Percentiles rank a stretch among this genome's conserved stretches.
These are phyloP conservation scores for Boletellus deceptivus DNA, from an alignment of 1,284 basidiomycete genomes.

Conservation along the genomic window DNA sequence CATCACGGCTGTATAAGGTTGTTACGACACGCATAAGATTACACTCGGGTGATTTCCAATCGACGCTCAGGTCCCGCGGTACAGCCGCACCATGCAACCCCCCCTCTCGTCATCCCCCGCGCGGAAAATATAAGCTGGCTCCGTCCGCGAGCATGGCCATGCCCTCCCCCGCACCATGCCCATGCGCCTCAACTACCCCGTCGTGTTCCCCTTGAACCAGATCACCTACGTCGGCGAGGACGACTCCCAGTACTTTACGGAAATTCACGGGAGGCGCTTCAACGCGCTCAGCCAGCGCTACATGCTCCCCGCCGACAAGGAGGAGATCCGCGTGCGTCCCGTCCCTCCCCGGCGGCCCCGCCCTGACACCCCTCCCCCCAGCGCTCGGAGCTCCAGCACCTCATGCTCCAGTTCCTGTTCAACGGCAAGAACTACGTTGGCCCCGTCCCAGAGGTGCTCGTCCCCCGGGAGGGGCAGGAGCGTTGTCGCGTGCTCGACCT, in stretches of 20 bases:
- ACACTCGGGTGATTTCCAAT: constrained; percentile 33
- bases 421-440: constrained; percentile 61
- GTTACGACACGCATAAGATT: constrained; percentile 33
- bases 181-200: constrained; percentile 34
- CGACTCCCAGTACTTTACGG: constrained; percentile 49
- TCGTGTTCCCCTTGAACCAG: constrained; percentile 36
- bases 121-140: constrained; percentile 29
- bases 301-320: constrained; percentile 59
- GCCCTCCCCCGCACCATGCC: constrained; percentile 14
- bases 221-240: constrained; percentile 41
- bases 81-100: constrained; percentile 28
- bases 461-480: constrained; percentile 28
- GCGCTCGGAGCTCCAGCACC: constrained; percentile 62
- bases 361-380: constrained; percentile 26
- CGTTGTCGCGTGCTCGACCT: constrained; percentile 54
- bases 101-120: constrained; percentile 35
- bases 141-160: constrained; percentile 22
- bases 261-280: constrained; percentile 46
- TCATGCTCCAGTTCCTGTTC: constrained; percentile 63
- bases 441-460: constrained; percentile 53
- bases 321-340: constrained; percentile 53
- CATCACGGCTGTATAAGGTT: constrained; percentile 52
- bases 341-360: not conserved
- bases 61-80: constrained; percentile 33
- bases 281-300: constrained; percentile 52